Evolutionary conservation across 2,329 filamentous ascomycete genomes (phyloP).

Genomic region (Colletotrichum sp.): DNA sequence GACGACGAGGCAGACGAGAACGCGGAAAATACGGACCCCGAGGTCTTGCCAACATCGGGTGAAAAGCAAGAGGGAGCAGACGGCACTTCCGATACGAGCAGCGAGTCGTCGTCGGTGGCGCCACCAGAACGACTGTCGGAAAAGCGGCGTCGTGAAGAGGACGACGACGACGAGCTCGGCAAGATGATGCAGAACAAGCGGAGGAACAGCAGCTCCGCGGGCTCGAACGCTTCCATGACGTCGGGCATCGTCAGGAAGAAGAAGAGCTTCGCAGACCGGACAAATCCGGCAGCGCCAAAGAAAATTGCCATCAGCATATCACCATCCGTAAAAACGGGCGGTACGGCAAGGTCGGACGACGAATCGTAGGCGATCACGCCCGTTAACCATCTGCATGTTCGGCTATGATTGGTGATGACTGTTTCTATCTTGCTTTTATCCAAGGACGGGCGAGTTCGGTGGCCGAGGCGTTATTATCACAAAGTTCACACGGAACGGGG

Average conservation of each 20-base stretch:
- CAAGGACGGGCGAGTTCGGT: constrained; percentile 9
- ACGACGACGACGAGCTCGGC: constrained; percentile 90
- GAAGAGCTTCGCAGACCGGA: constrained; percentile 48
- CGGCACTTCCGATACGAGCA: constrained; percentile 12
- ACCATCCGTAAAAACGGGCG: constrained; percentile 46
- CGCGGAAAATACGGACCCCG: constrained; percentile 68
- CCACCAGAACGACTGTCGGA: constrained; percentile 82
- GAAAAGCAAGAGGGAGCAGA: constrained; percentile 22
- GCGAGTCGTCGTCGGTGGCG: constrained; percentile 37
- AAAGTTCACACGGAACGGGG: constrained; percentile 14
- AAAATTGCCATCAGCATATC: constrained; percentile 67
- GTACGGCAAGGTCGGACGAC: constrained; percentile 41
- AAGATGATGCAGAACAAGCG: constrained; percentile 75
- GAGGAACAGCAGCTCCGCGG: constrained; percentile 61
- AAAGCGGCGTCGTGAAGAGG: constrained; percentile 89
- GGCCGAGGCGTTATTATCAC: constrained; percentile 12
- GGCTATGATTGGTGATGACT: constrained; percentile 11
- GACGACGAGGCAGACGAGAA: constrained; percentile 74
- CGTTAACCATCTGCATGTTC: neutral
- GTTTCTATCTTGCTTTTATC: constrained; percentile 14
- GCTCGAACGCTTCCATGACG: constrained; percentile 40
- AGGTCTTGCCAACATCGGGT: constrained; percentile 37
- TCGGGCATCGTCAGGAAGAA: constrained; percentile 48
- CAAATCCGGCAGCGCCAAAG: constrained; percentile 45
- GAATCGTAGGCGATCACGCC: constrained; percentile 34